Conservation (phyloP, 352 stramenopile species). For the Globisporangium acanthophoron region DNA sequence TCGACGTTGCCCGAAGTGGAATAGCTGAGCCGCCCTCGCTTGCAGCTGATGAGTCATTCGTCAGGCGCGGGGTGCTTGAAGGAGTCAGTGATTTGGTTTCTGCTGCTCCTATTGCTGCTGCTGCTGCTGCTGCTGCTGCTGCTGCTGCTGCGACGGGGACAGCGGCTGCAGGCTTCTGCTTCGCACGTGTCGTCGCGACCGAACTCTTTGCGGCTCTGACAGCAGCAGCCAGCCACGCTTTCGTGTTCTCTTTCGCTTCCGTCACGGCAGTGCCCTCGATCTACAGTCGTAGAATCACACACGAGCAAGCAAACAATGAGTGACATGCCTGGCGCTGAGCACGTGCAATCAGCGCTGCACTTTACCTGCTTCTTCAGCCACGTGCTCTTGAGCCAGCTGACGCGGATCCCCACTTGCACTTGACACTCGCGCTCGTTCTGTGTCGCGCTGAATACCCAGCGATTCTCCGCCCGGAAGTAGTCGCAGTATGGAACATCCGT, state of each 20-base stretch:
- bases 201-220: conserved; percentile 13
- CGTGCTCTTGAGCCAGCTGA: conserved; percentile 80
- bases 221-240: conserved; percentile 46
- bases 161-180: neutral
- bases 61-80: neutral
- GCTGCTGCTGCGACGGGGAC: neutral
- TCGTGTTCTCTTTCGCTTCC: conserved; percentile 55
- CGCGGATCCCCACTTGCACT: conserved; percentile 57
- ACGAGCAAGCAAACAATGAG: neutral
- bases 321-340: neutral
- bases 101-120: neutral
- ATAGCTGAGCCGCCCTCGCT: neutral
- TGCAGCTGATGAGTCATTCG: neutral
- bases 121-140: neutral
- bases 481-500: conserved; percentile 81
- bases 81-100: neutral
- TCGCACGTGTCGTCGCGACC: neutral
- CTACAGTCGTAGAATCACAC: conserved; percentile 14
- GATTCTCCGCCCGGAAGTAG: conserved; percentile 83
- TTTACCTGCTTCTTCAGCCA: conserved; percentile 85
- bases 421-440: conserved; percentile 30
- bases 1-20: neutral
- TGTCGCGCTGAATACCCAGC: conserved; percentile 77
- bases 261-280: conserved; percentile 77
- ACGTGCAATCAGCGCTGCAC: neutral